Conservation (phyloP, 2,329 filamentous ascomycete genomes). For the Xylariaceae sp. region DNA sequence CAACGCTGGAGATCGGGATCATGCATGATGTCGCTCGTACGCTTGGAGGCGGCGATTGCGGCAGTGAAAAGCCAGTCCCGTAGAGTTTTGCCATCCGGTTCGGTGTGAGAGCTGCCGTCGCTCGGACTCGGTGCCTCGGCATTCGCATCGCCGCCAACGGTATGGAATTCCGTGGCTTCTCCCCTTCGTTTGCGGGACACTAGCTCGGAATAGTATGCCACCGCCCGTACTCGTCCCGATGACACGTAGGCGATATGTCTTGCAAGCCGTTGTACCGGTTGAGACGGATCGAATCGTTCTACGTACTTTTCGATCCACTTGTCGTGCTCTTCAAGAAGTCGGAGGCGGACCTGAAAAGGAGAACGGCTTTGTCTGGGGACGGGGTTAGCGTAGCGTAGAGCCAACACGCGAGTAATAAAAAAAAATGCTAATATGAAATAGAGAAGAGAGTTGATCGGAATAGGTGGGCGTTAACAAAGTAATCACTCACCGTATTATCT, state of each 20-base stretch:
- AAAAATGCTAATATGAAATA: neutral
- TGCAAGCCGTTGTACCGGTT: conserved; percentile 10
- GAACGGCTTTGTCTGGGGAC: conserved; percentile 6
- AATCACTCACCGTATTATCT: conserved; percentile 12
- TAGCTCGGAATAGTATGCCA: conserved; percentile 13
- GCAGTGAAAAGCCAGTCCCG: conserved; percentile 10
- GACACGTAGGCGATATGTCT: conserved; percentile 12
- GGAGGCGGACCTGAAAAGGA: conserved; percentile 9
- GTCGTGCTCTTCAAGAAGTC: conserved; percentile 16
- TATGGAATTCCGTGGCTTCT: neutral
- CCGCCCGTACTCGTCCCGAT: conserved; percentile 8
- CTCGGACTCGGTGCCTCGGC: neutral
- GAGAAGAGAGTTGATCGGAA: neutral
- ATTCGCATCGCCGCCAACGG: neutral
- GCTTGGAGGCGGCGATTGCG: conserved; percentile 7
- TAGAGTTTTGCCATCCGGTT: conserved; percentile 9
- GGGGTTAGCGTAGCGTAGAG: conserved; percentile 3
- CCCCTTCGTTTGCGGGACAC: conserved; percentile 8
- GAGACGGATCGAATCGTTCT: conserved; percentile 9
- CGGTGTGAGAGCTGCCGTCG: neutral
- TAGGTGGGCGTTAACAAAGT: no score
- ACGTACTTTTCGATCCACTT: conserved; percentile 14
- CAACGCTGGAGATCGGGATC: conserved; percentile 13
- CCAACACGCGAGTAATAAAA: neutral
- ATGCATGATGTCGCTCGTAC: conserved; percentile 11